phyloP scores from a whole-genome alignment of 495 filamentous ascomycete genomes.

The Annulohypoxylon nitens region DNA sequence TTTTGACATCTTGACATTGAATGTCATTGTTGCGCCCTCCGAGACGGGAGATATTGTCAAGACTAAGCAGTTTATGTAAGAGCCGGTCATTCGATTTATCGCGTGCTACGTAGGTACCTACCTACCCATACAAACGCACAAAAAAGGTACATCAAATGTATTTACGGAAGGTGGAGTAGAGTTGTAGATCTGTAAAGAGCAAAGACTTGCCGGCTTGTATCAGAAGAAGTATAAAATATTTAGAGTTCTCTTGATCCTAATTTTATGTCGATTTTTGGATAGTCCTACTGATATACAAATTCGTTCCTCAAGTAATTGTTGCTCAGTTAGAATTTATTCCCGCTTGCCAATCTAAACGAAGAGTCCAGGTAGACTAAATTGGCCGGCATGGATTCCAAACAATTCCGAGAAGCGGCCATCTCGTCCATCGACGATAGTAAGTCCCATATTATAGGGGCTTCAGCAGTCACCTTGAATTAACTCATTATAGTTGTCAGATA shows the following conservation, averaged over 20 bases:
- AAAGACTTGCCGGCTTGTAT: slow-evolving; percentile 5
- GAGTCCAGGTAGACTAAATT: neutral
- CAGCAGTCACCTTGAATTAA: slow-evolving; percentile 18
- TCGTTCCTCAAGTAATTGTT: neutral
- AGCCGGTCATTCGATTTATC: neutral
- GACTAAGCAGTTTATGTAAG: slow-evolving; percentile 5
- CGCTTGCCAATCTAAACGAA: neutral
- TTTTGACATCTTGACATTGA: slow-evolving; percentile 27
- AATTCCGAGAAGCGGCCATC: slow-evolving; percentile 85
- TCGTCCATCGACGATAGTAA: slow-evolving; percentile 87
- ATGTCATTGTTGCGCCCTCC: slow-evolving; percentile 32
- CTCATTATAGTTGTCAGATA: slow-evolving; percentile 77
- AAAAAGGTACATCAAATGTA: neutral
- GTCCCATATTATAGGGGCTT: slow-evolving; percentile 40
- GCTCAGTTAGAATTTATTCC: neutral
- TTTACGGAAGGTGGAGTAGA: slow-evolving; percentile 22
- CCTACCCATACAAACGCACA: neutral
- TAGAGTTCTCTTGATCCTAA: neutral
- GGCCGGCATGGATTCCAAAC: slow-evolving; percentile 78
- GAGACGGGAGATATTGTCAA: slow-evolving; percentile 5
- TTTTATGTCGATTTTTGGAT: neutral
- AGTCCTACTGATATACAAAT: too few species aligned
- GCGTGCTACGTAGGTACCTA: neutral
- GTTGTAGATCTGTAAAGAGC: slow-evolving; percentile 5
- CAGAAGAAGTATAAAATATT: slow-evolving; percentile 3